These are phyloP conservation scores for Acanthamoeba castellanii DNA, from an alignment of 208 protist genomes.

Conservation along the genomic window DNA sequence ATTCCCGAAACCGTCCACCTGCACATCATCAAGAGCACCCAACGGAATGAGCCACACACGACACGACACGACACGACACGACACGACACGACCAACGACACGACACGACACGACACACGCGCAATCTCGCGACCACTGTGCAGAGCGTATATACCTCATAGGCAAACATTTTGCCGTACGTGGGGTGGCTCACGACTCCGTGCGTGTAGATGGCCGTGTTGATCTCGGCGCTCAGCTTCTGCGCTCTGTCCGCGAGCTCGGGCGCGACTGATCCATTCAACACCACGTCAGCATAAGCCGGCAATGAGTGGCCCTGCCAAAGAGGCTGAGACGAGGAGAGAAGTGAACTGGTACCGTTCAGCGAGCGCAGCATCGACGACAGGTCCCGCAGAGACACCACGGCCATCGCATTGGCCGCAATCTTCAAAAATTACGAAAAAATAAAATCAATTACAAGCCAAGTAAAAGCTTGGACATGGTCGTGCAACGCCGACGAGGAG, in stretches of 20 bases:
- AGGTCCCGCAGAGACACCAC: slow-evolving; percentile 61
- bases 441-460: neutral
- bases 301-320: no score
- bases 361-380: slow-evolving; percentile 6
- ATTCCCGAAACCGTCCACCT: slow-evolving; percentile 78
- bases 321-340: no score
- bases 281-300: no score
- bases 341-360: neutral
- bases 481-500: neutral
- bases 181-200: slow-evolving; percentile 46
- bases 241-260: neutral
- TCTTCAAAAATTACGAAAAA: neutral
- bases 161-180: slow-evolving; percentile 76
- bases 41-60: neutral
- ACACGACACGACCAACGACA: no score
- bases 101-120: neutral
- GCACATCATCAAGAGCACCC: neutral
- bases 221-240: slow-evolving; percentile 63
- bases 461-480: neutral
- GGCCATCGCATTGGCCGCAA: slow-evolving; percentile 80
- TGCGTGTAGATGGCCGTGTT: slow-evolving; percentile 64
- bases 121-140: no score
- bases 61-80: no score
- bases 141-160: slow-evolving; percentile 71
- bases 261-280: neutral